Conservation (phyloP, 768 basidiomycete genomes). For the Tylopilus sp. region DNA sequence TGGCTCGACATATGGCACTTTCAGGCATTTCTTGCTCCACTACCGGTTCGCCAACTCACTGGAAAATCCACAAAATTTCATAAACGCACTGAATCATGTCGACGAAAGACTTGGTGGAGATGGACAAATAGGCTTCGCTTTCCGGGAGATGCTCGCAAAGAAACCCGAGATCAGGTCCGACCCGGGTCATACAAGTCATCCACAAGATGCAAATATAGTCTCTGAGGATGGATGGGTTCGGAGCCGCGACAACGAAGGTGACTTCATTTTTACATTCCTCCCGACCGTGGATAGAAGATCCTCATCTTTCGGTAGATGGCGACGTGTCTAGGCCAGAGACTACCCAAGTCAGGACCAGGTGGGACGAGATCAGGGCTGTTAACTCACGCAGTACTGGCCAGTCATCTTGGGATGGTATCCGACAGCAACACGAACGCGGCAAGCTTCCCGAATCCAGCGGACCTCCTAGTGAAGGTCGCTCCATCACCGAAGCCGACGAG, state of each 20-base stretch:
- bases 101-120: constrained; percentile 30
- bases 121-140: constrained; percentile 26
- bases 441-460: constrained; percentile 15
- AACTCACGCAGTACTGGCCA: constrained; percentile 40
- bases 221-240: constrained; percentile 19
- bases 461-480: constrained; percentile 2
- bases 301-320: constrained; percentile 5
- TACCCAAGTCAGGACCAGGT: constrained; percentile 37
- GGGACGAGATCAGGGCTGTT: constrained; percentile 64
- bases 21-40: constrained; percentile 29
- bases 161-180: constrained; percentile 12
- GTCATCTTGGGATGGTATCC: constrained; percentile 68
- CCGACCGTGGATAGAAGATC: background rate
- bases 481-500: constrained; percentile 25
- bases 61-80: constrained; percentile 30
- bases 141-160: constrained; percentile 22
- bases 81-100: constrained; percentile 29
- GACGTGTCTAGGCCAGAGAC: constrained; percentile 5
- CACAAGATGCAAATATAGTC: constrained; percentile 4
- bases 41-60: constrained; percentile 29
- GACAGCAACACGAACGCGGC: constrained; percentile 51
- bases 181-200: background rate
- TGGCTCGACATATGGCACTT: constrained; percentile 34
- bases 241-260: constrained; percentile 12
- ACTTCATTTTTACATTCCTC: constrained; percentile 3